These are phyloP conservation scores for Lablab purpureus DNA, from an alignment of 306 rosid genomes.

Conservation along the genomic window DNA sequence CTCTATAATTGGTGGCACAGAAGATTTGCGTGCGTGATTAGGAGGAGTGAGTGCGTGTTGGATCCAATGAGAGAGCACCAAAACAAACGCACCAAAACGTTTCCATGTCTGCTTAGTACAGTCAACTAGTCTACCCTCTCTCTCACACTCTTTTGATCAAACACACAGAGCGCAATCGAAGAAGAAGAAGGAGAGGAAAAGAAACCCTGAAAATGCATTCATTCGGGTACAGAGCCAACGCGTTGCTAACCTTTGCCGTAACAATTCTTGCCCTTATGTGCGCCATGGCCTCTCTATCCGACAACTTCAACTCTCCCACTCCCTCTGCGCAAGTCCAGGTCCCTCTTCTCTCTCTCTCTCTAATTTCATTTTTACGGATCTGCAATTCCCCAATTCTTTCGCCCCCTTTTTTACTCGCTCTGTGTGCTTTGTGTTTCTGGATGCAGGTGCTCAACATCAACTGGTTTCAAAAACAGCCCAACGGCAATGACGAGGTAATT, in stretches of 20 bases:
- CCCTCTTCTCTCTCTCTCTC: not conserved
- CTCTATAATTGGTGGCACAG: not conserved
- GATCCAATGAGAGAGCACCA: slow-evolving; percentile 56
- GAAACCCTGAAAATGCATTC: slow-evolving; percentile 73
- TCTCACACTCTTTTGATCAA: not conserved
- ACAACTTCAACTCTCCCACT: slow-evolving; percentile 72
- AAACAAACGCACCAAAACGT: not conserved
- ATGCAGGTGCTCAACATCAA: slow-evolving; percentile 75
- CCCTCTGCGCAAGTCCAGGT: slow-evolving; percentile 85
- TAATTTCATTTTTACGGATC: slow-evolving; percentile 41
- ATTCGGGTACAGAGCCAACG: slow-evolving; percentile 86
- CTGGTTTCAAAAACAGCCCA: slow-evolving; percentile 93
- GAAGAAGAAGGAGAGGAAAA: not conserved
- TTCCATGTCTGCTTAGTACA: not conserved
- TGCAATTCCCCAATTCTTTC: slow-evolving; percentile 5
- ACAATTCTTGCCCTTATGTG: slow-evolving; percentile 87
- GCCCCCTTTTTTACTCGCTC: slow-evolving; percentile 8
- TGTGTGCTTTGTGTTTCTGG: not conserved
- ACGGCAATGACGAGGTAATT: slow-evolving; percentile 89
- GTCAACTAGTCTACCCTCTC: not conserved
- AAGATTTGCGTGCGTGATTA: not conserved
- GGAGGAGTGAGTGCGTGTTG: slow-evolving; percentile 49
- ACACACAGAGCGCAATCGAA: slow-evolving; percentile 16
- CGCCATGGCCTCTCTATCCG: slow-evolving; percentile 80
- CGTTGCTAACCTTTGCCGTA: slow-evolving; percentile 77